These are phyloP conservation scores for Phytophthora multivora DNA, from an alignment of 352 stramenopile genomes.

Conservation along the genomic window DNA sequence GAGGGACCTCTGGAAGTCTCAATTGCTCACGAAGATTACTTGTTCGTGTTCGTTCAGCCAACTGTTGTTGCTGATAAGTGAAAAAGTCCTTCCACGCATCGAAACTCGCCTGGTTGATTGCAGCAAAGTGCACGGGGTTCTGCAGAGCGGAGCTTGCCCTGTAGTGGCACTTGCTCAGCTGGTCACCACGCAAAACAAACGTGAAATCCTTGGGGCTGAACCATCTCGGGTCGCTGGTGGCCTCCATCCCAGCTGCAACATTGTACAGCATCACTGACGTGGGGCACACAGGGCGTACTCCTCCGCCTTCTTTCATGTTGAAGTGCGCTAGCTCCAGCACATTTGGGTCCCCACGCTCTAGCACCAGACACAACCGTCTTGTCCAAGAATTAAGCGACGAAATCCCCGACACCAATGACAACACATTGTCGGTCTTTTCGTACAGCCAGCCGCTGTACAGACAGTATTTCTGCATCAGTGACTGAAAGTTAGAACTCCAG, in stretches of 20 bases:
- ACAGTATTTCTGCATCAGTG: slow-evolving; percentile 47
- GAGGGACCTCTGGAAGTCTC: not conserved
- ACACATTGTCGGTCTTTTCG: slow-evolving; percentile 62
- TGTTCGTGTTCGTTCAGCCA: slow-evolving; percentile 2
- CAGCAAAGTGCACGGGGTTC: slow-evolving; percentile 64
- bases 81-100: slow-evolving; percentile 73
- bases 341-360: slow-evolving; percentile 61
- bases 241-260: slow-evolving; percentile 48
- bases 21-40: slow-evolving; percentile 9
- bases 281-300: slow-evolving; percentile 55
- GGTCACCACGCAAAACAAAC: slow-evolving; percentile 53
- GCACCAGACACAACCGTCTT: slow-evolving; percentile 67
- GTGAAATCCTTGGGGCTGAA: slow-evolving; percentile 73
- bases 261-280: slow-evolving; percentile 67
- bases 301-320: slow-evolving; percentile 45
- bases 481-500: slow-evolving; percentile 4
- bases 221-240: slow-evolving; percentile 61
- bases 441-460: slow-evolving; percentile 71
- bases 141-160: slow-evolving; percentile 34
- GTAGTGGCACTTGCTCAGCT: slow-evolving; percentile 41
- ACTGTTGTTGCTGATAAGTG: slow-evolving; percentile 49
- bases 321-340: slow-evolving; percentile 80
- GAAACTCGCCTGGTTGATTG: slow-evolving; percentile 46
- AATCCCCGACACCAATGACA: slow-evolving; percentile 62
- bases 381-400: slow-evolving; percentile 72